Evolutionary conservation across 1,284 basidiomycete genomes (phyloP), one percentile per base, ranked within the genome.

Genomic region (Fomes fomentarius): DNA sequence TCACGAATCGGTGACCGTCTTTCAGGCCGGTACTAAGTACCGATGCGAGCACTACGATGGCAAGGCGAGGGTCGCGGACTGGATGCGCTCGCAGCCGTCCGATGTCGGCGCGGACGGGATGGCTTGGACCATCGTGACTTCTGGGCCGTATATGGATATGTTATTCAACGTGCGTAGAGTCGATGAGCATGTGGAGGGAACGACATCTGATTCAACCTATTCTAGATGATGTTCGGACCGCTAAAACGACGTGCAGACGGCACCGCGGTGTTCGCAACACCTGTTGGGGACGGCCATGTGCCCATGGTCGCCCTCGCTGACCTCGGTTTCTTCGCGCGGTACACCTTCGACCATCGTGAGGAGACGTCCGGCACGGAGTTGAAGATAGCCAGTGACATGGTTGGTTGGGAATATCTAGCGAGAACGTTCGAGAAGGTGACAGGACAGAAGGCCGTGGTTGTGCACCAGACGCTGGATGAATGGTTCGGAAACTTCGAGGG

Each of bases 21-120:
- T 21, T n/a, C 50, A 75, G 75, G 63, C 69, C 47, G 66, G 67
- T 4, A 65, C 69, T 15, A 60, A 62, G 25, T 76, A 76, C 30
- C 45, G 50, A 15, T 52, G 46, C 39, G 60, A 57, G 43, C 63
- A 65, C 43, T 58, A 59, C 46, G 73, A 78, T 57, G 76, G 67
- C 14, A 81, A 81, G 58, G 77, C 72, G 1, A 70, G 75, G 26
- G 71, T 81, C 6, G 69, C 66, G 4, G 79, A 80, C 37, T 80
- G 70, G 62, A 61, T 81, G 57, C 66, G 69, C 44, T 63, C 67
- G 6, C 78, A 80, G 60, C 69, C 73, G 2, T 78, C 77, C 9
- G 66, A 46, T 26, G 3, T 24, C 26, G 35, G 54, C 41, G 62
- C 61, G 12, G 51, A 55, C n/a, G 66, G 60, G 10, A 65, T 71